Evolutionary conservation across 1,284 basidiomycete genomes (phyloP), one percentile per base, ranked within the genome.

Genomic region (Trametes hirsuta): DNA sequence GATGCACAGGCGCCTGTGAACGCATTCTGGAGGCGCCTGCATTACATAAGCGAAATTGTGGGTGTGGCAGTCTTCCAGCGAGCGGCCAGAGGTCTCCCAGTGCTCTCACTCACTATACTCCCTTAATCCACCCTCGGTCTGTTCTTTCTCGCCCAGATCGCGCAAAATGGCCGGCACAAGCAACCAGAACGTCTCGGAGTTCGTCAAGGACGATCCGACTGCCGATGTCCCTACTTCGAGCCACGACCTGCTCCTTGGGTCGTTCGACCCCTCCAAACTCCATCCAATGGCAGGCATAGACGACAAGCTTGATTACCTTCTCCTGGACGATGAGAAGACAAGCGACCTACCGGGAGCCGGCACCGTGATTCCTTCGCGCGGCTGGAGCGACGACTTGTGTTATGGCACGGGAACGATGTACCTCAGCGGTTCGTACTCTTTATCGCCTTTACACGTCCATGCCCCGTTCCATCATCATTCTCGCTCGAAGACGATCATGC

Each of bases 401-500:
- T 98, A 99, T 79, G 97, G 97, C 68, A 98, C 97, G 70, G 97
- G 97, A 59, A 97, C 96, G 66, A 98, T 96, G 79, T 99, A 99
- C 86, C 88, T 99, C 57, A 85, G 93, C 72, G 97, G 97, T 96
- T 75, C 74, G 94, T 88, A 50, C 65, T 59, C 70, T 78, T 67
- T 67, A 69, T 66, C 67, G 48, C 66, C 58, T 48, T 62, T 65
- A 57, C 60, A 61, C 60, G 53, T 61, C 61, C 63, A 61, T 68
- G 50, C 52, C 60, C 51, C 58, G 60, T 68, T 59, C 63, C 66
- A 64, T 62, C 70, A 67, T 69, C 70, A 68, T 67, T 62, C 68
- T 66, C 25, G 50, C 55, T 57, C 60, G 61, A 56, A 65, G 49
- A 47, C 47, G 64, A 60, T 60, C 48, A 59, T 63, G 64, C 61